Percentiles rank a stretch among this genome's conserved stretches.
Evolutionary conservation across 2,329 filamentous ascomycete genomes (phyloP).

Genomic region (Venturia nashicola): DNA sequence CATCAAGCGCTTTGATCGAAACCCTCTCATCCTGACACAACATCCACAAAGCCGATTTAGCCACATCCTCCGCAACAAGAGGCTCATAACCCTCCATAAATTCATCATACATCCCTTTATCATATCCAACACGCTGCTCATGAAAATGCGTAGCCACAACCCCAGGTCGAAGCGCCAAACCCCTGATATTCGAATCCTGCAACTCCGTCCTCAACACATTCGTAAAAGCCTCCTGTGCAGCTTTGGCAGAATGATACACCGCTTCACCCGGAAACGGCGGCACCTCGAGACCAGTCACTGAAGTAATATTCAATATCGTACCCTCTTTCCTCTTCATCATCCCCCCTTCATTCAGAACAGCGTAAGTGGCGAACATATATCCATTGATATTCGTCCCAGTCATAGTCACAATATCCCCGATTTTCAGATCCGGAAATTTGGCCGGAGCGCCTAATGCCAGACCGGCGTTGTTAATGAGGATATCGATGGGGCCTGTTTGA

Average conservation of each 20-base stretch:
- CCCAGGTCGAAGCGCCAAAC: conserved; percentile 34
- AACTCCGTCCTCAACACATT: conserved; percentile 38
- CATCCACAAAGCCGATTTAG: conserved; percentile 31
- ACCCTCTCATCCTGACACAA: conserved; percentile 28
- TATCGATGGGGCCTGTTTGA: conserved; percentile 27
- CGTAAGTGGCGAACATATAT: conserved; percentile 33
- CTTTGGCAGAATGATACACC: conserved; percentile 37
- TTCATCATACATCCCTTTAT: conserved; percentile 28
- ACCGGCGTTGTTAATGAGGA: conserved; percentile 37
- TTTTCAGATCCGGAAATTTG: conserved; percentile 29
- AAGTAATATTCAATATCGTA: conserved; percentile 38
- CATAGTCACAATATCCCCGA: conserved; percentile 33
- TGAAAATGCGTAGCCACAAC: conserved; percentile 39
- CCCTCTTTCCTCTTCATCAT: conserved; percentile 29
- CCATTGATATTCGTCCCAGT: conserved; percentile 37
- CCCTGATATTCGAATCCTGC: conserved; percentile 33
- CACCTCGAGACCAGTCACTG: conserved; percentile 27
- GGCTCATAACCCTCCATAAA: conserved; percentile 36
- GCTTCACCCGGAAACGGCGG: conserved; percentile 32
- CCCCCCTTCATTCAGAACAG: conserved; percentile 28
- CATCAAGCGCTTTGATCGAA: conserved; percentile 34
- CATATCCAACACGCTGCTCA: conserved; percentile 31
- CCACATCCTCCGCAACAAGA: conserved; percentile 31
- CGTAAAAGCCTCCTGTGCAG: conserved; percentile 36
- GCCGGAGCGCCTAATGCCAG: conserved; percentile 35